Conservation (phyloP, 2,329 filamentous ascomycete genomes). For the Furcasterigmium furcatum region DNA sequence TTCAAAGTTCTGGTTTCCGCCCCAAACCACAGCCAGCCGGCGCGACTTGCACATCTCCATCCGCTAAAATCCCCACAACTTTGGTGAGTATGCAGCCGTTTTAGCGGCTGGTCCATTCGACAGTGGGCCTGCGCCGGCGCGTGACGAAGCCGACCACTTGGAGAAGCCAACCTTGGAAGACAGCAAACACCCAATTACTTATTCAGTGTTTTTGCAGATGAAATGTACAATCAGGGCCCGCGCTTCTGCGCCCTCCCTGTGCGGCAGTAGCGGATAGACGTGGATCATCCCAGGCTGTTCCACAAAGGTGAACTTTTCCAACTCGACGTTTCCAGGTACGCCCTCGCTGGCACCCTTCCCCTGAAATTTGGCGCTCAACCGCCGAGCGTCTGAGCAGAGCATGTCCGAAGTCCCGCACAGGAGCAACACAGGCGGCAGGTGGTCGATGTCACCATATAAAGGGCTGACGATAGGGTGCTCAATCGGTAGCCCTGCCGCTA, state of each 20-base stretch:
- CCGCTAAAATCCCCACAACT: no score
- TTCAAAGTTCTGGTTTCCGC: no score
- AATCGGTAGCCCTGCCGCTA: constrained; percentile 1
- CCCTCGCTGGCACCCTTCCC: constrained; percentile 1
- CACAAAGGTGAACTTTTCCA: constrained; percentile 6
- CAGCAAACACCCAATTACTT: no score
- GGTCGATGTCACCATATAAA: constrained; percentile 5
- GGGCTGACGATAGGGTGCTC: constrained; percentile 4
- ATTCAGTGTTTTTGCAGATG: no score
- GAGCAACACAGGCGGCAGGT: constrained; percentile 6
- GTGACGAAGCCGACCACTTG: no score
- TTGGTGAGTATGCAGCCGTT: no score
- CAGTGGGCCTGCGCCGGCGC: no score
- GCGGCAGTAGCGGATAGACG: constrained; percentile 9
- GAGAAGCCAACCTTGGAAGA: no score
- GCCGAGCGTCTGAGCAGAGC: constrained; percentile 7
- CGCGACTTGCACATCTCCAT: no score
- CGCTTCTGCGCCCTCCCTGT: constrained; percentile 7
- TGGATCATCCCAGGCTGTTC: constrained; percentile 8
- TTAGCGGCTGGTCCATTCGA: no score
- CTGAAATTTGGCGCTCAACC: constrained; percentile 6
- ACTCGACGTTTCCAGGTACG: constrained; percentile 3
- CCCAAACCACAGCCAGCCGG: no score
- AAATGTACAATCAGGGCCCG: no score
- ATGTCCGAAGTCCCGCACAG: constrained; percentile 8